Conservation (phyloP, 805 yeast genomes). For the Ogataea nonfermentans region DNA sequence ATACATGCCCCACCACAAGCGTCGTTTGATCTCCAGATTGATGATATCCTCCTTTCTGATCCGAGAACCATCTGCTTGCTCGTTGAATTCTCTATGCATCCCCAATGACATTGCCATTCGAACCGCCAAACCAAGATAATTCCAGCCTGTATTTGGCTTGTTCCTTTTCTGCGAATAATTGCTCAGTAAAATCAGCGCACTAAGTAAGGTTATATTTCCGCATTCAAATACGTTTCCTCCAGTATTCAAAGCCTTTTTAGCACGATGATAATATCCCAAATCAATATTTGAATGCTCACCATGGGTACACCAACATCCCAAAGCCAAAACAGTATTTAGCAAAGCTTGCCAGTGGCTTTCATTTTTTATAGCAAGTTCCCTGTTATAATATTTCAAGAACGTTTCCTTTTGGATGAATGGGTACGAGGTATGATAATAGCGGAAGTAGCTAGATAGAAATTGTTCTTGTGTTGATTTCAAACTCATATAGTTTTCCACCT, state of each 20-base stretch:
- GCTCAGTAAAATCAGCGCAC: conserved; percentile 52
- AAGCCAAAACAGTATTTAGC: conserved; percentile 54
- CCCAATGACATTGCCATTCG: conserved; percentile 69
- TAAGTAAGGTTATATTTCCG: conserved; percentile 55
- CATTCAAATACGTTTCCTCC: conserved; percentile 51
- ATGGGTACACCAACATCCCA: conserved; percentile 68
- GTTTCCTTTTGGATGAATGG: conserved; percentile 59
- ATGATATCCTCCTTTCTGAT: conserved; percentile 36
- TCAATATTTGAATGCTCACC: conserved; percentile 55
- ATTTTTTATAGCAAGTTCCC: conserved; percentile 40
- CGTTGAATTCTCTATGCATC: conserved; percentile 49
- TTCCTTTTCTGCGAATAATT: conserved; percentile 64
- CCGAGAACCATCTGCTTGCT: conserved; percentile 16
- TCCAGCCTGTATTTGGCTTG: conserved; percentile 69
- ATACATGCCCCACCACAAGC: conserved; percentile 69
- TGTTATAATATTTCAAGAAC: conserved; percentile 46
- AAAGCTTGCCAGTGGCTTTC: conserved; percentile 52
- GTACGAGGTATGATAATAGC: conserved; percentile 57
- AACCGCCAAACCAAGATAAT: conserved; percentile 59
- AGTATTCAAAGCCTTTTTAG: conserved; percentile 41
- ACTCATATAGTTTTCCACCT: conserved; percentile 20
- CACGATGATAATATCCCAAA: conserved; percentile 53
- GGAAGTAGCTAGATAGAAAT: conserved; percentile 47
- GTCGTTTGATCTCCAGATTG: conserved; percentile 53
- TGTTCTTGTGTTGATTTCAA: conserved; percentile 27